Conservation (phyloP, 108 stramenopile genomes). For the Nitzschia sp. region DNA sequence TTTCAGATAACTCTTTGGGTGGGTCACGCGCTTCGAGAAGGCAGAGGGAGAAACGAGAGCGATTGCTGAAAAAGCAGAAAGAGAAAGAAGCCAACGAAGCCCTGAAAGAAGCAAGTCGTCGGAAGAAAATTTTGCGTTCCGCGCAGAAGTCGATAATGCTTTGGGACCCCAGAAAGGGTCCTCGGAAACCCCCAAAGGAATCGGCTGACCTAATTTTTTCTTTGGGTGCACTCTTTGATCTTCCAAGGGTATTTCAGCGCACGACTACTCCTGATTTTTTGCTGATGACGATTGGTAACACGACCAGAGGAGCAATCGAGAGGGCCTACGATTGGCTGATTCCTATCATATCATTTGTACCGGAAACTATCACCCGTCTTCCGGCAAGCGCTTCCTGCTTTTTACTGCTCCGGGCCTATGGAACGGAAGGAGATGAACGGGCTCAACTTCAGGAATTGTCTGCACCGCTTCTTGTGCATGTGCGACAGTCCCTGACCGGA, state of each 20-base stretch:
- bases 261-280: constrained; percentile 62
- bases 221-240: constrained; percentile 55
- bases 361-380: constrained; percentile 61
- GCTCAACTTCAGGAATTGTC: constrained; percentile 60
- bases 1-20: neutral
- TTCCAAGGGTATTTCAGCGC: constrained; percentile 58
- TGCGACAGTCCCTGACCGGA: constrained; percentile 62
- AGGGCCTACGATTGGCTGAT: constrained; percentile 86
- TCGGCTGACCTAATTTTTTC: constrained; percentile 71
- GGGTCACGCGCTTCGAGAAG: constrained; percentile 54
- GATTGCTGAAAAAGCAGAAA: constrained; percentile 29
- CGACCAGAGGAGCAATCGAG: constrained; percentile 70
- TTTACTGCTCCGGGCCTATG: constrained; percentile 70
- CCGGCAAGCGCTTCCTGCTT: constrained; percentile 77
- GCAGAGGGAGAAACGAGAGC: constrained; percentile 55
- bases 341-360: constrained; percentile 68
- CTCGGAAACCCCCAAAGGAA: constrained; percentile 77
- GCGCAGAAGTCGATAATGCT: constrained; percentile 80
- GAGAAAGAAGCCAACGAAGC: constrained; percentile 58
- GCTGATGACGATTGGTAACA: constrained; percentile 62
- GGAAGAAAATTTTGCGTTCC: constrained; percentile 53
- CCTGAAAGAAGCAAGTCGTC: constrained; percentile 39
- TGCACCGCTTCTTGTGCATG: constrained; percentile 64
- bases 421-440: constrained; percentile 59
- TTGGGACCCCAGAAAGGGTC: constrained; percentile 57